Base-by-base conservation (phyloP, 768 basidiomycete species). In the Xerocomellus dryophilus region DNA sequence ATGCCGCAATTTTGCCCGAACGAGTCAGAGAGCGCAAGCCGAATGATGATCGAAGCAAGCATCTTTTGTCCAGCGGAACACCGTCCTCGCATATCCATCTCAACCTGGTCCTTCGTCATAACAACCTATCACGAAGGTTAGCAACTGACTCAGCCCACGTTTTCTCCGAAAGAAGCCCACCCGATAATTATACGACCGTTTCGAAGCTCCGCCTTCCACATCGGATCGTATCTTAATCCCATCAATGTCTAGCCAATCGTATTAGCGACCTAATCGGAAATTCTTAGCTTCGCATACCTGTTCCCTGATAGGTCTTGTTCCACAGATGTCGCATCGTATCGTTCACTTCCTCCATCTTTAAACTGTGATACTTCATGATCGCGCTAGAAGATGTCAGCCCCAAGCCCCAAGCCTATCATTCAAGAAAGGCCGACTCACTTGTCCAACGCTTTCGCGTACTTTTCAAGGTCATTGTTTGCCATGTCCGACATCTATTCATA, bases 291-390 rank as follows among this genome's bases (percentile, higher is more conserved):
- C 23, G 61, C 81, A 46, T 56, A 93, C 95, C 94, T 54, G 95
- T 98, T 61, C 96, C 96, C 69, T 98, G 96, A 72, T 99, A 99
- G 0, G 95, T 98, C 74, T 93, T 96, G 68, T 93, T 96, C 97
- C 97, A 99, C 4, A 98, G 70, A 65, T 97, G 93, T 44, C 88
- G 88, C 84, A 98, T 96, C 14, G 88, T 95, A 64, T 97, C 94
- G 65, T 99, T 99, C 63, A 99, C 94, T 76, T 99, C 97, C 71
- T 95, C 93, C 97, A 98, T 97, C 74, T 99, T 99, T 62, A 97
- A 78, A 14, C 85, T 76, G 66, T 99, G 97, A 65, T 98, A 99
- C 71, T 92, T 93, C 92, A 99, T 97, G 70, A 99, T 98, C 39
- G 95, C 97, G 61, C 96, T 98, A 53, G 2, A 53, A 57, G 20